Base-by-base conservation (phyloP, 805 yeast species). In the Ogataea ganodermae region DNA sequence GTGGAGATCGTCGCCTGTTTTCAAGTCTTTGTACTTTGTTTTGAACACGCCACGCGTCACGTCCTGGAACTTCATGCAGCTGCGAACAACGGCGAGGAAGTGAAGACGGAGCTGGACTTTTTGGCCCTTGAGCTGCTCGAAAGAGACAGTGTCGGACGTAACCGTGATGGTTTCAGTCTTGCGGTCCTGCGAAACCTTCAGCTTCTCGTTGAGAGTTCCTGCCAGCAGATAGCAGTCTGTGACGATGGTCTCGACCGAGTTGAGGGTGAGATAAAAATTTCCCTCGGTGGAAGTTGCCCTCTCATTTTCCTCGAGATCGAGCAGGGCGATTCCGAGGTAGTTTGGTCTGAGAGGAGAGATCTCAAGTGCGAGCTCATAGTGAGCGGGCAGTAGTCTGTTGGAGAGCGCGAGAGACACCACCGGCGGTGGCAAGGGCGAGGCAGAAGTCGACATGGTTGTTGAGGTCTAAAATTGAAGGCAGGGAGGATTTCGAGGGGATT, bases 1-100 rank as follows among this genome's bases (percentile, higher is more conserved):
- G 48, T 67, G 74, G 51, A 78, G 75, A 49, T 78, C 73, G 1
- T 83, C 67, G 18, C 83, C 83, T 1, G 78, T 67, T 16, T 68
- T 61, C 4, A 73, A 69, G 54, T 79, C 80, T 46, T 75, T 71
- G 59, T 81, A 83, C 58, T 81, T 82, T 1, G 89, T 81, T 57
- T 81, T 82, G 71, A 83, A 86, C 1, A 86, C 61, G 28, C 94
- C 94, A 40, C 65, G 69, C 0, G 91, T 85, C 38, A 52, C 60
- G 53, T 84, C 89, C 28, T 70, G 66, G 56, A 68, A 79, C 0
- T 86, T 78, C 49, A 73, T 69, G 42, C 79, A 75, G 13, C 71
- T 61, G 46, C 74, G 74, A 33, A 82, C 63, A 46, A 74, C 75
- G 1, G 85, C 89, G 48, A 80, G 57, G 49, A 74, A 84, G 9